Base-by-base conservation (phyloP, 1,139 yeast species). In the Entelexis paramagnoliae region DNA sequence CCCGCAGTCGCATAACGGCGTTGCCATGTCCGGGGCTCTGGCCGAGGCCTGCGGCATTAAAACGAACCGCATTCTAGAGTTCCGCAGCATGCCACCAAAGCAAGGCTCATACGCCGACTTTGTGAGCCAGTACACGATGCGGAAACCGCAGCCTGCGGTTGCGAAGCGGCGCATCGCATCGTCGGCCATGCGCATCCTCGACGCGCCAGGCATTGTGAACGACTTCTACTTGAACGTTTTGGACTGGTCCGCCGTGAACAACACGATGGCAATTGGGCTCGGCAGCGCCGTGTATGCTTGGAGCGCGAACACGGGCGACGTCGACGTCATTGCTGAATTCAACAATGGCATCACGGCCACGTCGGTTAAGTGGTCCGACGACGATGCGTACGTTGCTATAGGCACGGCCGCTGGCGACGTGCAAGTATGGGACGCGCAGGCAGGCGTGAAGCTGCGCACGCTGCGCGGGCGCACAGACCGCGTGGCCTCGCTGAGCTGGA, bases 391-490 rank as follows among this genome's bases (percentile, higher is more conserved):
- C 63, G 72, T 91, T 22, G 81, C 95, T 0, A 78, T 93, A 43
- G 97, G 96, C 9, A 76, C 79, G 59, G 84, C 82, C 51, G 87
- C 85, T 62, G 98, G 98, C 2, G 72, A 79, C 34, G 73, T 89
- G 35, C 96, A 91, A 67, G 83, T 91, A 55, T 91, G 97, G 96
- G 98, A 93, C 66, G 83, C 86, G 44, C 96, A 85, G 62, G 77
- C 85, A 16, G 78, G 76, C 61, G 68, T 81, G 17, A 80, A 80
- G 61, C 73, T 89, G 51, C 76, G 99, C 61, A 81, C 95, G 1
- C 80, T 93, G 79, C 72, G 76, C 55, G 78, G 80, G 0, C 82
- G 84, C 51, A 73, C 79, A 36, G 81, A 83, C 46, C 75, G 98
- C 55, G 80, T 91, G 17, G 93, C 94, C 1, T 76, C 91, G 2